phyloP scores from a whole-genome alignment of 78 protist species.

The Dictyostelium purpureum region DNA sequence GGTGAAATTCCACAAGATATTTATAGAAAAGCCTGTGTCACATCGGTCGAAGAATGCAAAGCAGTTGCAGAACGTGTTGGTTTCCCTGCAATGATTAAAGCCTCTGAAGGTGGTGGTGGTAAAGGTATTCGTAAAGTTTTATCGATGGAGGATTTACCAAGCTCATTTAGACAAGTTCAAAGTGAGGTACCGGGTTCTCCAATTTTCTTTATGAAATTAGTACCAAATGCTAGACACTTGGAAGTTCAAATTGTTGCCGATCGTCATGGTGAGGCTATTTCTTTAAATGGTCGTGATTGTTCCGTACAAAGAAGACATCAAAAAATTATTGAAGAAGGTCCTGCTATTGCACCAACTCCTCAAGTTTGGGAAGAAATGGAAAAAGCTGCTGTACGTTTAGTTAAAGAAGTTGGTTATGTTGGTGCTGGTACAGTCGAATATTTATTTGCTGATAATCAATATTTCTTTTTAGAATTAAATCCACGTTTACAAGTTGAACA shows the following conservation, averaged over 20 bases:
- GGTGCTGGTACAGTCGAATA: constrained; percentile 97
- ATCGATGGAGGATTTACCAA: constrained; percentile 50
- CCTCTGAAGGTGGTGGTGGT: constrained; percentile 96
- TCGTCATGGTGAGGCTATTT: constrained; percentile 84
- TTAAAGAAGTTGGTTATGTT: constrained; percentile 93
- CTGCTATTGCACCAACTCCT: constrained; percentile 82
- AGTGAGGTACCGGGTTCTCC: constrained; percentile 81
- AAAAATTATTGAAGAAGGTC: constrained; percentile 96
- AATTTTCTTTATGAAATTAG: constrained; percentile 86
- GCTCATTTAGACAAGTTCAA: constrained; percentile 69
- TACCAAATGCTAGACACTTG: constrained; percentile 82
- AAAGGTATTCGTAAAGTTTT: constrained; percentile 87
- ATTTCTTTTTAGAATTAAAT: constrained; percentile 93
- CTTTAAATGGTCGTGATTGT: constrained; percentile 88
- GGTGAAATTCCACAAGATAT: constrained; percentile 28
- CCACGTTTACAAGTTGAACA: constrained; percentile 96
- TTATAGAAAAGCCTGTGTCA: constrained; percentile 71
- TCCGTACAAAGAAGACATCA: constrained; percentile 92
- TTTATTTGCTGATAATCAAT: constrained; percentile 76
- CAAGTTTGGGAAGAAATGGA: constrained; percentile 88
- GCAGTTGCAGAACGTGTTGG: constrained; percentile 87
- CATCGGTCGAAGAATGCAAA: constrained; percentile 67
- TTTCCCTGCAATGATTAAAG: constrained; percentile 96
- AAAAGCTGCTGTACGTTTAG: constrained; percentile 91
- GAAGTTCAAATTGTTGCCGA: constrained; percentile 93